These are phyloP conservation scores for Nemania sp. DNA, from an alignment of 2,329 filamentous ascomycete species.

Conservation along the genomic window DNA sequence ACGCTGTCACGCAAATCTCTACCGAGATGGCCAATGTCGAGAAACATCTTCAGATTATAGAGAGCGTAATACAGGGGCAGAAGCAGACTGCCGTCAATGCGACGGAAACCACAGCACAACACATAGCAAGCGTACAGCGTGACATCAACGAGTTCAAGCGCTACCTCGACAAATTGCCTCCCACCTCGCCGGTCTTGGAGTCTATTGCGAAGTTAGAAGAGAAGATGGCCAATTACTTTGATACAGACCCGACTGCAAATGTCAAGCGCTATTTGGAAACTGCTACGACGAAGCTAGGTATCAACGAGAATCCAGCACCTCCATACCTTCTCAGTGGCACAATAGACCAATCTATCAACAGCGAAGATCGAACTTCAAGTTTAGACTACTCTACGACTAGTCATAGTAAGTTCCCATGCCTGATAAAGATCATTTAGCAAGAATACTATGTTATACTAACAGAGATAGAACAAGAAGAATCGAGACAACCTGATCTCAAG, in stretches of 20 bases:
- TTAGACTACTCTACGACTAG: not conserved
- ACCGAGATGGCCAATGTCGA: not conserved
- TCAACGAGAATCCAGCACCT: not conserved
- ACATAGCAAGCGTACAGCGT: not conserved
- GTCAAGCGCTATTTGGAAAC: not conserved
- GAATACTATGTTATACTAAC: conserved; percentile 10
- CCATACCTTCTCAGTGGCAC: not conserved
- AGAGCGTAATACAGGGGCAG: conserved; percentile 14
- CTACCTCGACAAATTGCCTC: not conserved
- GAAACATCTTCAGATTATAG: conserved; percentile 11
- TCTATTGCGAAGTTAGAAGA: conserved; percentile 16
- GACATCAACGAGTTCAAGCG: conserved; percentile 13
- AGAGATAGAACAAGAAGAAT: not conserved
- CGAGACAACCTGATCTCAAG: not conserved
- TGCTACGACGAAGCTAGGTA: not conserved
- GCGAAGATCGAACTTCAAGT: not conserved
- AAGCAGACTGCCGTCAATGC: conserved; percentile 1
- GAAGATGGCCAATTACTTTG: conserved; percentile 4
- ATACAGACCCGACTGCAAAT: not conserved
- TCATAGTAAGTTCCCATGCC: conserved; percentile 7
- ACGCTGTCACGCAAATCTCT: conserved; percentile 8
- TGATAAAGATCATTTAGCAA: too few relatives aligned
- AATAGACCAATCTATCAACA: not conserved
- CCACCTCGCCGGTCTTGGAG: not conserved
- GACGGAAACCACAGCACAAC: conserved; percentile 12